These are phyloP conservation scores for Zygosaccharomyces pseudobailii DNA, from an alignment of 1,139 yeast species.

Conservation along the genomic window DNA sequence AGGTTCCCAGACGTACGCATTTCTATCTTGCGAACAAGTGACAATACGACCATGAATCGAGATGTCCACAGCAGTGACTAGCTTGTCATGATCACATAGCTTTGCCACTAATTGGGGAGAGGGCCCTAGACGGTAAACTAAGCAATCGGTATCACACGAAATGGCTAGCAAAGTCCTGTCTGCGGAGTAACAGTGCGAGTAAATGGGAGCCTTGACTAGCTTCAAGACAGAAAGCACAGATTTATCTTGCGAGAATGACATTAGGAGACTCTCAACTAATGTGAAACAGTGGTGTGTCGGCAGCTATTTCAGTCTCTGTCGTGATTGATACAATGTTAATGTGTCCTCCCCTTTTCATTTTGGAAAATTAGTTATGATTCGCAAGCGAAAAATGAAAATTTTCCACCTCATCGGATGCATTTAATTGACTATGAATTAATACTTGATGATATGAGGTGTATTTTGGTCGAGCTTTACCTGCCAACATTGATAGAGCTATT, in stretches of 20 bases:
- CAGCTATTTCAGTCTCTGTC: neutral
- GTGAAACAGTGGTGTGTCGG: neutral
- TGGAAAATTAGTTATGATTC: neutral
- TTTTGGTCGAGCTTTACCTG: neutral
- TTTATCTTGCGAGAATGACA: conserved; percentile 22
- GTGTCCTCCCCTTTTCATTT: neutral
- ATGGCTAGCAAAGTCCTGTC: conserved; percentile 70
- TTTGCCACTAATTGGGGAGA: conserved; percentile 47
- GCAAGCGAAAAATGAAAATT: conserved; percentile 6
- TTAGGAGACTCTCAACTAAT: conserved; percentile 37
- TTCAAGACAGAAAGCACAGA: conserved; percentile 41
- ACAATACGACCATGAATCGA: conserved; percentile 86
- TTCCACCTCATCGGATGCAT: conserved; percentile 18
- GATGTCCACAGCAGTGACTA: conserved; percentile 91
- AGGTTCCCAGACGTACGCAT: conserved; percentile 95
- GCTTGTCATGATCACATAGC: conserved; percentile 83
- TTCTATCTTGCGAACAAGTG: conserved; percentile 96
- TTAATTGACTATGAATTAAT: neutral
- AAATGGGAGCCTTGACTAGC: conserved; percentile 80
- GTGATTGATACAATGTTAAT: neutral
- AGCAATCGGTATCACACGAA: conserved; percentile 72
- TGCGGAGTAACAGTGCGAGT: conserved; percentile 82
- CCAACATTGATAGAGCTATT: neutral
- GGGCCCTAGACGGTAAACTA: conserved; percentile 55
- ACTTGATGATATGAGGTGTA: neutral